Evolutionary conservation across 495 filamentous ascomycete species (phyloP).

Genomic region (Xylaria cubensis): DNA sequence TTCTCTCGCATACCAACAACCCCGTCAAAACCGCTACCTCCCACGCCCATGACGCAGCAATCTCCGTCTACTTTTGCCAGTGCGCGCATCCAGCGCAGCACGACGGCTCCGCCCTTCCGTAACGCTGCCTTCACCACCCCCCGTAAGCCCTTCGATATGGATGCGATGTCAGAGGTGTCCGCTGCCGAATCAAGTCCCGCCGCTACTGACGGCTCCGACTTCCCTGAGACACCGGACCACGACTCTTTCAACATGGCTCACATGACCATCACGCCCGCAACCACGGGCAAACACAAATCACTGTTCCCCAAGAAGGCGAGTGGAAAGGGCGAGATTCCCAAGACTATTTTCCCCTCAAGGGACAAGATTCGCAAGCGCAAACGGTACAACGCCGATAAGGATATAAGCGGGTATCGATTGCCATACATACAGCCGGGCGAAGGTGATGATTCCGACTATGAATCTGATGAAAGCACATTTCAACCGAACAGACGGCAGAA

Average conservation of each 20-base stretch:
- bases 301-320: slow-evolving; percentile 53
- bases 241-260: slow-evolving; percentile 45
- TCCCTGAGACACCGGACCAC: slow-evolving; percentile 52
- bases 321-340: slow-evolving; percentile 50
- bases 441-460: slow-evolving; percentile 67
- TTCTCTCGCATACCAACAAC: slow-evolving; percentile 44
- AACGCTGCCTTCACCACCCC: slow-evolving; percentile 81
- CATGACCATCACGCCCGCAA: slow-evolving; percentile 50
- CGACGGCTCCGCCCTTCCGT: slow-evolving; percentile 60
- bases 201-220: slow-evolving; percentile 69
- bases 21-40: slow-evolving; percentile 44
- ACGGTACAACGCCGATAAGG: slow-evolving; percentile 47
- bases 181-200: slow-evolving; percentile 84
- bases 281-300: slow-evolving; percentile 44
- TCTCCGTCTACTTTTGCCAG: slow-evolving; percentile 45
- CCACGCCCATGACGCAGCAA: slow-evolving; percentile 36
- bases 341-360: slow-evolving; percentile 36
- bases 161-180: slow-evolving; percentile 69
- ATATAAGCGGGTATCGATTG: slow-evolving; percentile 52
- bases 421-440: slow-evolving; percentile 48
- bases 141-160: slow-evolving; percentile 70
- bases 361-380: slow-evolving; percentile 57
- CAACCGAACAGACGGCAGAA: slow-evolving; percentile 34
- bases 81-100: slow-evolving; percentile 41
- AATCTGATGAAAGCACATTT: slow-evolving; percentile 47